Evolutionary conservation across 164 flowering plant species (phyloP).

Genomic region (Pachysandra terminalis): DNA sequence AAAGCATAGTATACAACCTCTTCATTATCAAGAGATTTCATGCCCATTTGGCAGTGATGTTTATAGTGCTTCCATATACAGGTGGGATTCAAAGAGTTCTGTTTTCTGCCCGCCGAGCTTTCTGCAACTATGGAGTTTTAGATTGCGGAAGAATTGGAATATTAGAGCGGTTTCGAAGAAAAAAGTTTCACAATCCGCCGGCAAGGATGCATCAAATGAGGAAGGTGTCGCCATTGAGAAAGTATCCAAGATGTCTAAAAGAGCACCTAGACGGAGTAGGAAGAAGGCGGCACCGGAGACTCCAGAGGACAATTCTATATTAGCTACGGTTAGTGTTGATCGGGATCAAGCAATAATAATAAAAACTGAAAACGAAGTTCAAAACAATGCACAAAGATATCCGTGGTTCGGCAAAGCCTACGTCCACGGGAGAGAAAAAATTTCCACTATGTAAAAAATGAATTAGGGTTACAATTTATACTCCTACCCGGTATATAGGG

Average conservation of each 20-base stretch:
- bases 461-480: too few species aligned
- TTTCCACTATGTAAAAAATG: too few species aligned
- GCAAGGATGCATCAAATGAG: slow-evolving; percentile 25
- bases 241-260: slow-evolving; percentile 30
- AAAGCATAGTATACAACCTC: background rate
- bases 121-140: slow-evolving; percentile 26
- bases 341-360: too few species aligned
- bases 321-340: slow-evolving; percentile 12
- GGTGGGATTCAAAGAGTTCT: slow-evolving; percentile 28
- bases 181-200: slow-evolving; percentile 19
- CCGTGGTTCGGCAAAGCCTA: too few species aligned
- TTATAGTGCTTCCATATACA: slow-evolving; percentile 16
- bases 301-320: slow-evolving; percentile 23
- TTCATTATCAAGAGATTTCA: background rate
- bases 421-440: too few species aligned
- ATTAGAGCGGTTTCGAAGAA: slow-evolving; percentile 32
- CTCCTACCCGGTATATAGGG: too few species aligned
- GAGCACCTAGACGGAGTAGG: slow-evolving; percentile 33
- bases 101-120: slow-evolving; percentile 12
- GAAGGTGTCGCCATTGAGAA: slow-evolving; percentile 29
- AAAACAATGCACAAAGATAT: too few species aligned
- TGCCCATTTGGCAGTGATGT: background rate
- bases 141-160: slow-evolving; percentile 30
- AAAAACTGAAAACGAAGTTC: too few species aligned
- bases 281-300: slow-evolving; percentile 37